These are phyloP conservation scores for Pseudogymnoascus sp. DNA, from an alignment of 2,329 filamentous ascomycete genomes.

Conservation along the genomic window DNA sequence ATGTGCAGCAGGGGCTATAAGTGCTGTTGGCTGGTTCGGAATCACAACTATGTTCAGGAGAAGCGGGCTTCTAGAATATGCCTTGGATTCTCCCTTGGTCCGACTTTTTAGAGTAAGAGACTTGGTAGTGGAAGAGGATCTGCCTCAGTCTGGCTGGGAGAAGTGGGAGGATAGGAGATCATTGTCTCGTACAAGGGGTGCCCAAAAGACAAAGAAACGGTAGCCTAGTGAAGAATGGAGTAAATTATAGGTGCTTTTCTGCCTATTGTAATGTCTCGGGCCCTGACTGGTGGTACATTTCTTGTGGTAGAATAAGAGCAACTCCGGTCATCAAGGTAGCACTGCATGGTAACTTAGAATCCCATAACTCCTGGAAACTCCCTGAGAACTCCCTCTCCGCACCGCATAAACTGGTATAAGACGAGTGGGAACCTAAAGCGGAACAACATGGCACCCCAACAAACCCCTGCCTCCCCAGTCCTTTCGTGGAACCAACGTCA, in stretches of 20 bases:
- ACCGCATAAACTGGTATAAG: background rate
- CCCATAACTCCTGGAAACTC: background rate
- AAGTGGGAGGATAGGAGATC: conserved; percentile 58
- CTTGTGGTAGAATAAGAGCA: background rate
- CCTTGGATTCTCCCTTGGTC: conserved; percentile 55
- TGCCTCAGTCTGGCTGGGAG: conserved; percentile 88
- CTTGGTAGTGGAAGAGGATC: conserved; percentile 76
- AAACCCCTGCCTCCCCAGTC: conserved; percentile 88
- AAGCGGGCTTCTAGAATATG: conserved; percentile 64
- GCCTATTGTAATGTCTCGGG: background rate
- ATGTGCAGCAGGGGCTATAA: conserved; percentile 57
- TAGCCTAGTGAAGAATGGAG: background rate
- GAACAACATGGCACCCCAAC: conserved; percentile 83
- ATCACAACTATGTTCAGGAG: conserved; percentile 59
- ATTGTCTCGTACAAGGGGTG: background rate
- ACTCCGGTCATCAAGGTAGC: background rate
- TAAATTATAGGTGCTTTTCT: background rate
- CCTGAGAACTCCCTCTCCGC: background rate
- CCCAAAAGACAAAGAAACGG: conserved; percentile 3
- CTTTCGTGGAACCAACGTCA: conserved; percentile 66
- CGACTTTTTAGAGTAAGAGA: conserved; percentile 69
- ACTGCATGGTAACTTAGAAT: background rate
- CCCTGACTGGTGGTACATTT: background rate
- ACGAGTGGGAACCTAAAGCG: conserved; percentile 45
- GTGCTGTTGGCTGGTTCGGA: conserved; percentile 71